Conservation (phyloP, 2,329 filamentous ascomycete species). For the Pyrenophora graminea region DNA sequence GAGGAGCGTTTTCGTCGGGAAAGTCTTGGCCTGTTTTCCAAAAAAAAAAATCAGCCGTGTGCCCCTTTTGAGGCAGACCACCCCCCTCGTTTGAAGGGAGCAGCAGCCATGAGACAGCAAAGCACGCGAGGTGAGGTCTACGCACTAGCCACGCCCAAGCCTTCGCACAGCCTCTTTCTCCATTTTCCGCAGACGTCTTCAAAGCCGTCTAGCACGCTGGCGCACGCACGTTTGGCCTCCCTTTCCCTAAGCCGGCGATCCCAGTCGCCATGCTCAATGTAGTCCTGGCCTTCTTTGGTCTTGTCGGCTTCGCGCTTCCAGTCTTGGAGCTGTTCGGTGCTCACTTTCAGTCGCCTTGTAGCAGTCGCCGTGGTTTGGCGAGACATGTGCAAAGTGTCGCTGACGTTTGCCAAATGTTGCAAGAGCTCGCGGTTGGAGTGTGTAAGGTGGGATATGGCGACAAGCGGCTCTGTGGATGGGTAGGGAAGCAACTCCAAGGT, state of each 20-base stretch:
- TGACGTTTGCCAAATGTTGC: conserved; percentile 80
- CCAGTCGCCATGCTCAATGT: conserved; percentile 84
- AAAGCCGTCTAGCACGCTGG: conserved; percentile 88
- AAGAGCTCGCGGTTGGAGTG: conserved; percentile 70
- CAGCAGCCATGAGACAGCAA: background rate
- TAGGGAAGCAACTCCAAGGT: conserved; percentile 70
- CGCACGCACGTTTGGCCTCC: conserved; percentile 82
- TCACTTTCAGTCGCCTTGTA: conserved; percentile 75
- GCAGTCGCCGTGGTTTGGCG: conserved; percentile 85
- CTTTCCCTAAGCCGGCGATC: conserved; percentile 73
- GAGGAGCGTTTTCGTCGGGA: background rate
- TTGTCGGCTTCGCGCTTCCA: conserved; percentile 81
- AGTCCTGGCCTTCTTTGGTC: conserved; percentile 78
- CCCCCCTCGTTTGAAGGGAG: no score
- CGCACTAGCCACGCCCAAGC: conserved; percentile 44
- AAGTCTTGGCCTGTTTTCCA: background rate
- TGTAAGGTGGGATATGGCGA: conserved; percentile 69
- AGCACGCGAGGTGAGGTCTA: conserved; percentile 16
- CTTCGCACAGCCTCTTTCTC: conserved; percentile 70
- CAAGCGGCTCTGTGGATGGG: conserved; percentile 66
- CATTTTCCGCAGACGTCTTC: conserved; percentile 87
- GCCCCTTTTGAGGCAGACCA: background rate
- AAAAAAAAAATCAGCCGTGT: background rate
- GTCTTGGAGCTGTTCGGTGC: conserved; percentile 83
- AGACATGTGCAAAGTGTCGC: conserved; percentile 92